Base-by-base conservation (phyloP, 1,284 basidiomycete species). In the Ganoderma sinense region DNA sequence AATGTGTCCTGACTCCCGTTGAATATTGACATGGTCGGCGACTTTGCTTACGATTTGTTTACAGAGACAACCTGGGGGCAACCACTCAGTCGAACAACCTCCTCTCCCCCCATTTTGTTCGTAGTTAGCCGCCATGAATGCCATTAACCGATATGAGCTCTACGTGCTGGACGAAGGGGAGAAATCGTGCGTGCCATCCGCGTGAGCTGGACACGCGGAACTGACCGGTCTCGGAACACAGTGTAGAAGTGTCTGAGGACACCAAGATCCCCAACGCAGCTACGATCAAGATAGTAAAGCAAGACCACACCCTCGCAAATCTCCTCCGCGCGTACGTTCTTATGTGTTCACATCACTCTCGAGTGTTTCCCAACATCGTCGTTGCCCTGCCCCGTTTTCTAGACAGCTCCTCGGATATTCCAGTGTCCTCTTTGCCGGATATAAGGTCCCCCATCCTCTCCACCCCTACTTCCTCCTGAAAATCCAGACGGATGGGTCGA, bases 221-320 rank as follows among this genome's bases (percentile, higher is more conserved):
- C 48, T 10, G 23, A n/a, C 8, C 23, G n/a, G 2, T 20, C 23
- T 26, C 8, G 11, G 2, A n/a, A 6, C 36, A n/a, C 77, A 97
- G 97, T 62, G 90, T 99, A 69, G 94, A 97, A 78, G 87, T 99
- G 66, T 91, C 90, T 14, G 97, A 99, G 82, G 97, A 99, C 82
- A 97, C 96, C 61, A 98, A 97, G 83, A 95, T 99, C 69, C 96
- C 97, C 1, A 98, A 99, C 78, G 97, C 97, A 0, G 97, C 97
- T 18, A 98, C 97, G 0, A 89, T 99, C 74, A 94, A 95, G 76
- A 87, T 99, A 75, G 89, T 96, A 74, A 98, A 98, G 84, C 97
- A 99, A 80, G 98, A 99, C 79, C 98, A 99, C 78, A 99, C 98
- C 0, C 84, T 99, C 11, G 97, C 92, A 7, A 98, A 98, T 83